Evolutionary conservation across 2,329 filamentous ascomycete genomes (phyloP).

Genomic region (Cercospora beticola): DNA sequence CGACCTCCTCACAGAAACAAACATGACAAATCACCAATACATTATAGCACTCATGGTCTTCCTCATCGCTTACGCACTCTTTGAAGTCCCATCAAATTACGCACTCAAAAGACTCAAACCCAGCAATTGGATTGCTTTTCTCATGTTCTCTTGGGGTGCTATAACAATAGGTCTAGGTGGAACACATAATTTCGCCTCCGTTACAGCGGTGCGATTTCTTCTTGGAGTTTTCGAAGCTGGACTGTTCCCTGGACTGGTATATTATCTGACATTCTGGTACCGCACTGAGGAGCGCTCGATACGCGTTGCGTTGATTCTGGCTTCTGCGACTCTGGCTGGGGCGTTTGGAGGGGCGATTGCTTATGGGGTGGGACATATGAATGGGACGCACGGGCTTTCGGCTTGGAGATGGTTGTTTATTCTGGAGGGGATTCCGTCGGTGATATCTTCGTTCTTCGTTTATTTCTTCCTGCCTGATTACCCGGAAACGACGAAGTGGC

Average conservation of each 20-base stretch:
- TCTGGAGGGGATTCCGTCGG: conserved; percentile 47
- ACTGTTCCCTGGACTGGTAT: conserved; percentile 53
- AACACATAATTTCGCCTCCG: conserved; percentile 46
- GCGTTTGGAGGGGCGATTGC: conserved; percentile 40
- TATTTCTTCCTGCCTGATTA: conserved; percentile 57
- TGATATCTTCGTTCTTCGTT: conserved; percentile 54
- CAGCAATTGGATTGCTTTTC: conserved; percentile 35
- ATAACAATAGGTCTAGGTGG: conserved; percentile 42
- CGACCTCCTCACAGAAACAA: conserved; percentile 62
- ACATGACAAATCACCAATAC: conserved; percentile 63
- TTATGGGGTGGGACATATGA: conserved; percentile 55
- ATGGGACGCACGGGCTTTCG: conserved; percentile 52
- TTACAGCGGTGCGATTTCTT: conserved; percentile 45
- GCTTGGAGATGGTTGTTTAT: conserved; percentile 81
- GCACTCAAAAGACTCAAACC: conserved; percentile 48
- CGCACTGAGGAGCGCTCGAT: conserved; percentile 36
- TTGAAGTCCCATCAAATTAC: conserved; percentile 47
- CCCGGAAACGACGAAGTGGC: conserved; percentile 51
- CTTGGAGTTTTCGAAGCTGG: conserved; percentile 55
- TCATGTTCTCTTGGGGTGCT: conserved; percentile 37
- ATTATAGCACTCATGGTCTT: conserved; percentile 53
- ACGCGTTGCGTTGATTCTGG: conserved; percentile 36
- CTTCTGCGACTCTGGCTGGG: conserved; percentile 36
- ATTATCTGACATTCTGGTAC: conserved; percentile 36
- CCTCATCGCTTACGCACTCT: conserved; percentile 54